These are phyloP conservation scores for Middelhovenomyces tepae DNA, from an alignment of 805 yeast species.

Conservation along the genomic window DNA sequence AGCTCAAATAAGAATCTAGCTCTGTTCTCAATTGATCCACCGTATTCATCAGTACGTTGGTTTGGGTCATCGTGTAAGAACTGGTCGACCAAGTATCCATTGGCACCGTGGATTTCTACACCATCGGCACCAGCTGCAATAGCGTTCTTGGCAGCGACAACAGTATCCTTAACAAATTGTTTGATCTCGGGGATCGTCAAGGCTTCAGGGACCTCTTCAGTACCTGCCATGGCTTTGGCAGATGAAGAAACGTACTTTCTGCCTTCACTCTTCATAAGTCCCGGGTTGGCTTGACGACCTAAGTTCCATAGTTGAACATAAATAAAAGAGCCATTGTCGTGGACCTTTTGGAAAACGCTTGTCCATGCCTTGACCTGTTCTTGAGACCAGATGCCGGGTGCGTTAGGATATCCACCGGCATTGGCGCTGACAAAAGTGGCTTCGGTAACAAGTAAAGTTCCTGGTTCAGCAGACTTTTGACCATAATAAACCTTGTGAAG, in stretches of 20 bases:
- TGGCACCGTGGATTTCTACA: slow-evolving; percentile 58
- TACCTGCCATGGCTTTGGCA: no score
- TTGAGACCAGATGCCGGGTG: slow-evolving; percentile 49
- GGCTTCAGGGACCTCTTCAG: slow-evolving; percentile 22
- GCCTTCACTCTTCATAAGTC: slow-evolving; percentile 5
- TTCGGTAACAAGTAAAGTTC: slow-evolving; percentile 53
- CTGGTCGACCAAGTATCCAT: slow-evolving; percentile 47
- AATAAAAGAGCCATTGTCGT: slow-evolving; percentile 31
- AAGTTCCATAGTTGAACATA: slow-evolving; percentile 36
- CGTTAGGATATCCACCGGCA: slow-evolving; percentile 33
- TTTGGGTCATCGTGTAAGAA: slow-evolving; percentile 42
- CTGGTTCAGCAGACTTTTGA: slow-evolving; percentile 46
- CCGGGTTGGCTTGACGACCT: slow-evolving; percentile 29
- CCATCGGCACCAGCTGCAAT: slow-evolving; percentile 50
- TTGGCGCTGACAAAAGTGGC: slow-evolving; percentile 41
- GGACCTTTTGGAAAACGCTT: slow-evolving; percentile 35
- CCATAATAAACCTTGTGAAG: slow-evolving; percentile 40
- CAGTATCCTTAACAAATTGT: slow-evolving; percentile 34
- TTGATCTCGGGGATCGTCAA: slow-evolving; percentile 35
- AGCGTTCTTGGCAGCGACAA: slow-evolving; percentile 43
- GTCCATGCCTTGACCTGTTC: slow-evolving; percentile 83
- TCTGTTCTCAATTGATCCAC: slow-evolving; percentile 55
- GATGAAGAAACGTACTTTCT: slow-evolving; percentile 12
- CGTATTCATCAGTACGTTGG: slow-evolving; percentile 52
- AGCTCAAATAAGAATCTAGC: slow-evolving; percentile 41